Conservation (phyloP, 2,329 filamentous ascomycete genomes). For the Immersiporthe knoxdaviesiana region DNA sequence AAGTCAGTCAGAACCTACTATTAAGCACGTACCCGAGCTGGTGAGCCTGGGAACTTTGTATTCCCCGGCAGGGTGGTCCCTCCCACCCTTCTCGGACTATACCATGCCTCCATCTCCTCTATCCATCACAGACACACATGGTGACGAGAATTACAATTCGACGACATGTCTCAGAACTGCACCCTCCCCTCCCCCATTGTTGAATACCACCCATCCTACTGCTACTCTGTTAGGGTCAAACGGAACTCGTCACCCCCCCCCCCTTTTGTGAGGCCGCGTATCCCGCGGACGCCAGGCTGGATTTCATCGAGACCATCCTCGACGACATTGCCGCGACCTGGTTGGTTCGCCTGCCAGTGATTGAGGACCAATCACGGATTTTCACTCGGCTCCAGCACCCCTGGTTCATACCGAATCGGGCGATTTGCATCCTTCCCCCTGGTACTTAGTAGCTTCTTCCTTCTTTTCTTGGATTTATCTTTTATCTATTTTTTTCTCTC, state of each 20-base stretch:
- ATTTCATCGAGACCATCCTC: slow-evolving; percentile 15
- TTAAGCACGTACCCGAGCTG: background rate
- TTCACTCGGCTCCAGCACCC: slow-evolving; percentile 20
- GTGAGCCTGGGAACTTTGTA: background rate
- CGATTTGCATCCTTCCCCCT: slow-evolving; percentile 19
- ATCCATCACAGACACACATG: background rate
- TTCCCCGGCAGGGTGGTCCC: background rate
- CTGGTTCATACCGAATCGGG: slow-evolving; percentile 27
- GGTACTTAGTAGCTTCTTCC: slow-evolving; percentile 11
- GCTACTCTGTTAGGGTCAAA: background rate
- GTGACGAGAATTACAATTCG: background rate
- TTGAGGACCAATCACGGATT: slow-evolving; percentile 26
- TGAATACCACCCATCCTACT: slow-evolving; percentile 5
- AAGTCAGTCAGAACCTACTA: background rate
- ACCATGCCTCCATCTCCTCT: background rate
- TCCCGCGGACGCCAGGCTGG: slow-evolving; percentile 11
- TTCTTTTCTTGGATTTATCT: background rate
- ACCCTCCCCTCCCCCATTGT: background rate
- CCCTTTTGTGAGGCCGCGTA: background rate
- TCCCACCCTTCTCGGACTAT: background rate
- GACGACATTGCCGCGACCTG: slow-evolving; percentile 7
- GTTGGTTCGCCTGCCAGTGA: slow-evolving; percentile 17
- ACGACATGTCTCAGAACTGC: background rate
- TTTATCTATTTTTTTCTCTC: background rate
- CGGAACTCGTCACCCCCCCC: background rate